Percentiles rank a stretch among this genome's conserved stretches.
Evolutionary conservation across 306 rosid genomes (phyloP).

Genomic region (Clitoria ternatea): DNA sequence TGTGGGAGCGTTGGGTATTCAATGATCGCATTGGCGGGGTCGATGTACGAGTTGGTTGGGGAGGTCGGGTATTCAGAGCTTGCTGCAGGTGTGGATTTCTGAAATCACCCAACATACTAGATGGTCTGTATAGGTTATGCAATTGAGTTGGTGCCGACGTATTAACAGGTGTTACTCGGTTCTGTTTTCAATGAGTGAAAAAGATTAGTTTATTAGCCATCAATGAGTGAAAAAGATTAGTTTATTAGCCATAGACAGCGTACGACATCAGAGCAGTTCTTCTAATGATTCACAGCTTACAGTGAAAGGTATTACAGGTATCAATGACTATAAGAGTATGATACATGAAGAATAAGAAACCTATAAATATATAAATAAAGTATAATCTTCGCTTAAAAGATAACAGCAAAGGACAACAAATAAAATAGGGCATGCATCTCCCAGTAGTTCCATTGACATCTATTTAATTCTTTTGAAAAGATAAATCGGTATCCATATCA

Average conservation of each 20-base stretch:
- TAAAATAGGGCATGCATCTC: neutral
- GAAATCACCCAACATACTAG: constrained; percentile 14
- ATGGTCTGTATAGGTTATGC: constrained; percentile 27
- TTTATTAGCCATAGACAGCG: constrained; percentile 2
- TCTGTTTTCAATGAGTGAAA: constrained; percentile 49
- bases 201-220: neutral
- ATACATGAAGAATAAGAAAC: neutral
- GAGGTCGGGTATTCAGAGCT: constrained; percentile 34
- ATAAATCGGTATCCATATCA: neutral
- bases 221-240: constrained; percentile 2
- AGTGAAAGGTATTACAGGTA: neutral
- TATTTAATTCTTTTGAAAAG: neutral
- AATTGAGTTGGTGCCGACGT: constrained; percentile 30
- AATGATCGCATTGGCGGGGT: constrained; percentile 28
- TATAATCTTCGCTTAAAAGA: neutral
- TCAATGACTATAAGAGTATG: neutral
- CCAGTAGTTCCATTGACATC: neutral
- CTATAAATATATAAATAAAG: constrained; percentile 6
- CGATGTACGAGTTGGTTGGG: constrained; percentile 30
- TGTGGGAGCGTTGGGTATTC: constrained; percentile 22
- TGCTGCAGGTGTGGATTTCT: constrained; percentile 66
- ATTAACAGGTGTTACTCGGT: constrained; percentile 31
- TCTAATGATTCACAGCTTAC: neutral
- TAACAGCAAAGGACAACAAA: neutral
- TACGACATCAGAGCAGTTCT: constrained; percentile 1